Evolutionary conservation across 495 filamentous ascomycete species (phyloP).

Genomic region (Penicillium soppii): DNA sequence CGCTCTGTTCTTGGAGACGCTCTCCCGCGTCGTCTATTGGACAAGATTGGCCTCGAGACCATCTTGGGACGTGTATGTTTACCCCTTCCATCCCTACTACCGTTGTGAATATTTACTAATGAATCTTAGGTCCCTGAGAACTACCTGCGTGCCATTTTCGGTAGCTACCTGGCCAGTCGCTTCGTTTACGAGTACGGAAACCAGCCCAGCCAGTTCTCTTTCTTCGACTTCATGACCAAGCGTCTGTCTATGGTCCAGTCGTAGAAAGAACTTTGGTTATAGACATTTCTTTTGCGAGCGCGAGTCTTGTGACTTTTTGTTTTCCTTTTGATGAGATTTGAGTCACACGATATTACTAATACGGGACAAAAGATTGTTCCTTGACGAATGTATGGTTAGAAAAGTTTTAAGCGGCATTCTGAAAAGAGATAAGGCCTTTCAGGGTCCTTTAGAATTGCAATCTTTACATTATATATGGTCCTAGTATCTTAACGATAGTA

Average conservation of each 20-base stretch:
- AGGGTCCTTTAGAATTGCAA: slow-evolving; percentile 3
- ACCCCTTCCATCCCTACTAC: not conserved
- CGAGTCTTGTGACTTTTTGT: slow-evolving; percentile 2
- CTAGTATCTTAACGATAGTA: no score
- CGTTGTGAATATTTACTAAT: slow-evolving; percentile 23
- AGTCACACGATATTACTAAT: slow-evolving; percentile 21
- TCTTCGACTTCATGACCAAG: slow-evolving; percentile 86
- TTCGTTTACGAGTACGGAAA: slow-evolving; percentile 96
- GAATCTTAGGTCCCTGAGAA: slow-evolving; percentile 72
- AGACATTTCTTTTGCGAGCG: not conserved
- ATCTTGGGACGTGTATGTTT: slow-evolving; percentile 73
- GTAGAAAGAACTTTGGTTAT: slow-evolving; percentile 9
- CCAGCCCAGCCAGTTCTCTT: slow-evolving; percentile 91
- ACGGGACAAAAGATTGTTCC: slow-evolving; percentile 12
- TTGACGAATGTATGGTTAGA: slow-evolving; percentile 31
- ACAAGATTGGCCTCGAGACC: slow-evolving; percentile 86
- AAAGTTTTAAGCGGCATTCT: slow-evolving; percentile 12
- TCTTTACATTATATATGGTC: not conserved
- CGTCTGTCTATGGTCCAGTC: slow-evolving; percentile 40
- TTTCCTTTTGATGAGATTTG: not conserved
- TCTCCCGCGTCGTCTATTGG: slow-evolving; percentile 75
- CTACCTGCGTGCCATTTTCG: slow-evolving; percentile 93
- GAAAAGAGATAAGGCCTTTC: not conserved
- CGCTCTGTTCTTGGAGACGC: slow-evolving; percentile 80
- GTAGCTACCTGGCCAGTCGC: slow-evolving; percentile 87